phyloP scores from a whole-genome alignment of 345 rosid species.

The Salix dunnii region DNA sequence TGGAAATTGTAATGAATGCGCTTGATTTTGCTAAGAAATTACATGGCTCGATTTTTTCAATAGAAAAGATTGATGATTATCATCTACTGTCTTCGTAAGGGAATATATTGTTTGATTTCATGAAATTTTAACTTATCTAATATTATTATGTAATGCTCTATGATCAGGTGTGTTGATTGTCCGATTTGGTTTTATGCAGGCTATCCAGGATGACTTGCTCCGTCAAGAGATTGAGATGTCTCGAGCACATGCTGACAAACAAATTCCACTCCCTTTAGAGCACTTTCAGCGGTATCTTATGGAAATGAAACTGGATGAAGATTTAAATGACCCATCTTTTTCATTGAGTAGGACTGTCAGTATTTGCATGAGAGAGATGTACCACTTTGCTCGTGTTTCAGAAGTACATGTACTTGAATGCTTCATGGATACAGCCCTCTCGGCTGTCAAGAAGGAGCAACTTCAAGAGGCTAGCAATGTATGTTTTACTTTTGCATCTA shows the following conservation, averaged over 20 bases:
- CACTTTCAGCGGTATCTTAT: constrained; percentile 48
- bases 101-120: not conserved
- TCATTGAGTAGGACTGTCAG: constrained; percentile 41
- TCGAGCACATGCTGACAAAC: constrained; percentile 48
- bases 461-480: constrained; percentile 88
- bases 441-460: constrained; percentile 61
- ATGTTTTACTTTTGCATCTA: constrained; percentile 33
- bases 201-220: constrained; percentile 68
- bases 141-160: not conserved
- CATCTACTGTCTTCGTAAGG: not conserved
- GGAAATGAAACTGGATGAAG: constrained; percentile 39
- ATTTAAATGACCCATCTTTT: constrained; percentile 35
- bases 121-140: not conserved
- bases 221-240: constrained; percentile 51
- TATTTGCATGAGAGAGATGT: constrained; percentile 75
- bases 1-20: not conserved
- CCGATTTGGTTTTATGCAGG: constrained; percentile 41
- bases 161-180: constrained; percentile 4
- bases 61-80: not conserved
- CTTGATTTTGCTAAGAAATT: not conserved
- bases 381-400: constrained; percentile 85
- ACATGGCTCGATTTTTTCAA: not conserved
- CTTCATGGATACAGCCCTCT: constrained; percentile 67
- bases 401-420: constrained; percentile 79
- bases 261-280: constrained; percentile 63